Conservation (phyloP, 352 stramenopile genomes). For the Phytophthora pinifolia region DNA sequence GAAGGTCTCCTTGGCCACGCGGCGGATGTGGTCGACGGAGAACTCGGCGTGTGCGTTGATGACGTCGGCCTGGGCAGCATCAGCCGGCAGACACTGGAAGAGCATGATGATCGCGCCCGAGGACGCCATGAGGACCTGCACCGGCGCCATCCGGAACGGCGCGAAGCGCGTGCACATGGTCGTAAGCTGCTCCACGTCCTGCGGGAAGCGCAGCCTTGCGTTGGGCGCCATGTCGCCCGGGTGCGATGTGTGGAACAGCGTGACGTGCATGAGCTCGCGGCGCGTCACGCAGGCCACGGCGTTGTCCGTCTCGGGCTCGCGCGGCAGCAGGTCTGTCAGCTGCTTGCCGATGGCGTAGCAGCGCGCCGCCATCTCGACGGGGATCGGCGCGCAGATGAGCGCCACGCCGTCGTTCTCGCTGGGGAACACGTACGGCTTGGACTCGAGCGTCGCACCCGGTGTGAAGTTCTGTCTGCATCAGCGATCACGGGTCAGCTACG, state of each 20-base stretch:
- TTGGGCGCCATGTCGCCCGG: slow-evolving; percentile 52
- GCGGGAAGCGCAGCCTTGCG: slow-evolving; percentile 31
- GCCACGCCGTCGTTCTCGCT: slow-evolving; percentile 45
- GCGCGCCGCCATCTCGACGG: slow-evolving; percentile 33
- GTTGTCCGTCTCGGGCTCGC: slow-evolving; percentile 29
- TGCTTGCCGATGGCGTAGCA: slow-evolving; percentile 44
- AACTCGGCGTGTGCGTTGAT: slow-evolving; percentile 46
- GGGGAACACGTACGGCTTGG: slow-evolving; percentile 52
- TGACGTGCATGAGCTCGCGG: slow-evolving; percentile 74
- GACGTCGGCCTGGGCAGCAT: slow-evolving; percentile 12
- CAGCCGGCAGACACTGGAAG: slow-evolving; percentile 42
- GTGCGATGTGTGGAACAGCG: slow-evolving; percentile 79
- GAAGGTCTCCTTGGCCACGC: slow-evolving; percentile 48
- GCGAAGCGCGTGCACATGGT: slow-evolving; percentile 38
- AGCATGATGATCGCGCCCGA: slow-evolving; percentile 73
- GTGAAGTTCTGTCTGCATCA: slow-evolving; percentile 36
- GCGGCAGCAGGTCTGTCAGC: slow-evolving; percentile 45
- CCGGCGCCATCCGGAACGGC: slow-evolving; percentile 45
- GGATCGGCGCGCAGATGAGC: slow-evolving; percentile 52
- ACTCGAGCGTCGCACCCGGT: slow-evolving; percentile 35
- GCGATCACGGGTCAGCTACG: neutral
- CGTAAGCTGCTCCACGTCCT: slow-evolving; percentile 50
- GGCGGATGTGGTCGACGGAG: slow-evolving; percentile 57
- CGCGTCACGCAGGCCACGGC: slow-evolving; percentile 61
- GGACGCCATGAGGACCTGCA: slow-evolving; percentile 56